Base-by-base conservation (phyloP, 352 stramenopile genomes). In the Aphanomyces stellatus region DNA sequence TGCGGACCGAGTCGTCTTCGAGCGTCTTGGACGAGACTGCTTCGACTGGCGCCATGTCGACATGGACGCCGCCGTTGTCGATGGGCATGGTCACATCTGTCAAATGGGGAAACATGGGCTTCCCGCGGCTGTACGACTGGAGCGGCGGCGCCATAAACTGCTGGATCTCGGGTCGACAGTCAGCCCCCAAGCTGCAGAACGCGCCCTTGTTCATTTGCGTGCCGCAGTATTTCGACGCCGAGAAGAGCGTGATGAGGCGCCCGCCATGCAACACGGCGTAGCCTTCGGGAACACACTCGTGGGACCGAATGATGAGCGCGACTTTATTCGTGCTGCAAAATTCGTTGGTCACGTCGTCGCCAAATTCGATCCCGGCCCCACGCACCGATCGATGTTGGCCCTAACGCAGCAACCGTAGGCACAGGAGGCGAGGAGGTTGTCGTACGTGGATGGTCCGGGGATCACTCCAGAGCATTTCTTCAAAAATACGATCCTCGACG, bases 211-310 rank as follows among this genome's bases (percentile, higher is more conserved):
- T 87, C 25, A 70, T 72, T 51, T 74, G 71, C 30, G 71, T 76
- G 19, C 73, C 74, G 49, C 77, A 84, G 62, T 87, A 87, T 42
- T 77, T 75, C 34, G 70, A 79, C 15, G 78, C 78, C 7, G 71
- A 81, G 53, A 87, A 87, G 22, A 87, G 72, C 30, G 78, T 87
- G 51, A 87, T 80, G 19, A 76, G 59, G n/a, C 71, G 56, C 7
- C 72, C 62, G 30, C 73, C 64, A 72, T 78, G 73, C 35, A 69
- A 37, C 27, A 76, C 40, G 11, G 78, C 72, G 42, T 78, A 89
- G 11, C 80, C 80, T 51, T 88, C 73, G n/a, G 53, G 61, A 7
- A 88, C 80, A 65, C 76, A 87, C 70, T 88, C 80, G 63, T 88
- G 80, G 41, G 72, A 84, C n/a, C 80, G 74, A 41, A 88, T 77